Percentiles rank a stretch among this genome's conserved stretches.
Evolutionary conservation across 495 filamentous ascomycete species (phyloP).

Genomic region (Chlorociboria aeruginascens): DNA sequence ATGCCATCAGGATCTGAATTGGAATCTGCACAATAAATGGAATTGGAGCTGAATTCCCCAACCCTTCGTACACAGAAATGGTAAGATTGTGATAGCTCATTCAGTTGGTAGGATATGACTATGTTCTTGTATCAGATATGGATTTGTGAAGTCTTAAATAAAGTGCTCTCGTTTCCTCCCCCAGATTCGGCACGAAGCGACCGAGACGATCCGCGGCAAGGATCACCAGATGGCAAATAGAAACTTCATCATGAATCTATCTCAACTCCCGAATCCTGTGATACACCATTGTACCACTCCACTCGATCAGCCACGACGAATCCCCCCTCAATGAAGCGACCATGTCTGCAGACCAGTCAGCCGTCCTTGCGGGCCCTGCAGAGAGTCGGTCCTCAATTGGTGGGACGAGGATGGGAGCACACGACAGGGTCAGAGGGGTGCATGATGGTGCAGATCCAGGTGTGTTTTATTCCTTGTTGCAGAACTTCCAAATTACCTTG

Average conservation of each 20-base stretch:
- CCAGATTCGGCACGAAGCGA: conserved; percentile 3
- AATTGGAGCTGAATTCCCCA: too few relatives aligned
- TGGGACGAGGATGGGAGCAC: neutral
- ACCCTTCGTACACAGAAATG: too few relatives aligned
- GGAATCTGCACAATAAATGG: too few relatives aligned
- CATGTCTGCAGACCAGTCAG: conserved; percentile 6
- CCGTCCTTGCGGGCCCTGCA: conserved; percentile 5
- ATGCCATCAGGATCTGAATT: too few relatives aligned
- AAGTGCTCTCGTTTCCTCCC: neutral
- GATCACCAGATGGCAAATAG: neutral
- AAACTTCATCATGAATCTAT: too few relatives aligned
- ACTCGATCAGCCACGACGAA: neutral
- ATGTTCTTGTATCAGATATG: neutral
- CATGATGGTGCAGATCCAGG: neutral
- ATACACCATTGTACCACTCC: neutral
- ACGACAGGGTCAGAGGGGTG: neutral
- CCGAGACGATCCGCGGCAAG: neutral
- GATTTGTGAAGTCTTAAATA: neutral
- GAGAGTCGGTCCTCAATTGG: neutral
- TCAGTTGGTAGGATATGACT: neutral
- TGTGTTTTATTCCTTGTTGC: neutral
- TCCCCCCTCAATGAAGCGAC: neutral
- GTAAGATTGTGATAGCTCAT: too few relatives aligned
- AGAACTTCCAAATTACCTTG: neutral
- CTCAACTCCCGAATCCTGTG: neutral